Evolutionary conservation across 176 grass and related monocot species (phyloP).

Genomic region (Aegilops tauschii): DNA sequence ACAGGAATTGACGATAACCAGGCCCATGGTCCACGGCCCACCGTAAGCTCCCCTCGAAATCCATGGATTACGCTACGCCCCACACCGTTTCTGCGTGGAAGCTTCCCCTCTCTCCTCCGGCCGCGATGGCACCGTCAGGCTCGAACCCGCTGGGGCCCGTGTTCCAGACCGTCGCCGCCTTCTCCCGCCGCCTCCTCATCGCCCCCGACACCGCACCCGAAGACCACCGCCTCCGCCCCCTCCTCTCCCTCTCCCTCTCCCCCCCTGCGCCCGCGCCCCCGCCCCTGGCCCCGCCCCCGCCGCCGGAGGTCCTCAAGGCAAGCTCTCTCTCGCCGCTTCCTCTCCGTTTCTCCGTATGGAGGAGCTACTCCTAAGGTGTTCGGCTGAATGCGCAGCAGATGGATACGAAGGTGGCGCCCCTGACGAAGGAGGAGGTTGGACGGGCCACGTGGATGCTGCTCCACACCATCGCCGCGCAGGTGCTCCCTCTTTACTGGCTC

Average conservation of each 20-base stretch:
- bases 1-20: too few species aligned
- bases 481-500: conserved; percentile 51
- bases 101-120: neutral
- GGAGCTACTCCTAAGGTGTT: neutral
- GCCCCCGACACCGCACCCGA: conserved; percentile 35
- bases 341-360: neutral
- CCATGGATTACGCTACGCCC: too few species aligned
- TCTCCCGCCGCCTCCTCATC: conserved; percentile 54
- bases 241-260: conserved; percentile 48
- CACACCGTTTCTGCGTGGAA: too few species aligned
- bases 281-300: neutral
- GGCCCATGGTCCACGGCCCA: too few species aligned
- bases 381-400: conserved; percentile 54
- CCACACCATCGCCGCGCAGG: conserved; percentile 80
- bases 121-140: conserved; percentile 19
- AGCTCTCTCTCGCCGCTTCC: neutral
- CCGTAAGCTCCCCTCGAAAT: too few species aligned
- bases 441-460: conserved; percentile 93
- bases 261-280: neutral
- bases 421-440: conserved; percentile 90
- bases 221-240: conserved; percentile 31
- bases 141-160: conserved; percentile 37
- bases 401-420: conserved; percentile 39
- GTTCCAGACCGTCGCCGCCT: conserved; percentile 46
- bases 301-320: conserved; percentile 36